These are phyloP conservation scores for Aureobasidium melanogenum DNA, from an alignment of 2,329 filamentous ascomycete genomes.

Conservation along the genomic window DNA sequence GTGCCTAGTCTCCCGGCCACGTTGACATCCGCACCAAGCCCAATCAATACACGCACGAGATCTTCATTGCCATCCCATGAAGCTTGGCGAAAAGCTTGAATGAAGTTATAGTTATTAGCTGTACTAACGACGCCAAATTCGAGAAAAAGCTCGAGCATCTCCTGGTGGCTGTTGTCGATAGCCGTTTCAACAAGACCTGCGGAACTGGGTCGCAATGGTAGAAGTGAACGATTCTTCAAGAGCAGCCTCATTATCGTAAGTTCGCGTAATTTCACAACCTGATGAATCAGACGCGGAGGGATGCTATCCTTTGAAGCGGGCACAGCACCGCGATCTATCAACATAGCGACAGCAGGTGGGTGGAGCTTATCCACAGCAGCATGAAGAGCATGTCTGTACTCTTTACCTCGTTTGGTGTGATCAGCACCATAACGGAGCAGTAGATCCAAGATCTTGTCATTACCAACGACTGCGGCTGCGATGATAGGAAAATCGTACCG, in stretches of 20 bases:
- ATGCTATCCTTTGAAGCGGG: not conserved
- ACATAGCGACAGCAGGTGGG: not conserved
- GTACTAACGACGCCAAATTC: not conserved
- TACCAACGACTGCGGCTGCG: not conserved
- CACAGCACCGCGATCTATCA: not conserved
- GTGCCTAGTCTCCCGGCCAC: fast-evolving
- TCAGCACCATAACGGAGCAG: not conserved
- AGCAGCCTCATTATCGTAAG: no score
- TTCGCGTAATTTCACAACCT: no score
- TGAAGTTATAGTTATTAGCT: not conserved
- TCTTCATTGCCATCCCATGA: not conserved
- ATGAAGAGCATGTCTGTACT: not conserved
- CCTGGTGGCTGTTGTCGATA: not conserved
- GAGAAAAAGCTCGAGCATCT: not conserved
- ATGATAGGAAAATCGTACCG: not conserved
- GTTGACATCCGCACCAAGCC: not conserved
- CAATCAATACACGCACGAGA: not conserved
- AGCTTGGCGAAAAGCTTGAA: not conserved
- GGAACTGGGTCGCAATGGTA: not conserved
- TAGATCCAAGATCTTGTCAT: not conserved
- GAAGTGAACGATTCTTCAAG: not conserved
- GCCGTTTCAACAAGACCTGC: not conserved
- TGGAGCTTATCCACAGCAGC: not conserved
- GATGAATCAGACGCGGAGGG: not conserved
- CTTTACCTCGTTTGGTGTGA: not conserved